Base-by-base conservation (phyloP, 768 basidiomycete genomes). In the Gymnopilus dilepis region DNA sequence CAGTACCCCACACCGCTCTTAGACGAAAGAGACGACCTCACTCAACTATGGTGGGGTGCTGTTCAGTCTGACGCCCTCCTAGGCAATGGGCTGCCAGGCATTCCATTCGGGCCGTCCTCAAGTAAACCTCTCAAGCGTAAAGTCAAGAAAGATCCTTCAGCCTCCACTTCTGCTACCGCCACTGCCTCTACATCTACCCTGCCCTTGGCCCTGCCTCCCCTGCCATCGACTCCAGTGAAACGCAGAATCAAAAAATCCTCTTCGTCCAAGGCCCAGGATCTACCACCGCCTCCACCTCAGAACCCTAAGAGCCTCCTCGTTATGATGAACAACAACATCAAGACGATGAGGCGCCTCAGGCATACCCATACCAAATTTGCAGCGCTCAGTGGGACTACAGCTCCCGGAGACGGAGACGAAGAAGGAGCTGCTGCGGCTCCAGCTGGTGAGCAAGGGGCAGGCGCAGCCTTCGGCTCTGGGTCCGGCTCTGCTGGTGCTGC, bases 261-360 rank as follows among this genome's bases (percentile, higher is more conserved):
- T n/a, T n/a, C n/a, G n/a, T 4, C 6, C 43, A 28, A 21, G n/a
- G 26, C 12, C 24, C 11, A 33, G 40, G 38, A 15, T 31, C 26
- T 2, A 31, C 33, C 52, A 21, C 31, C 30, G 19, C 31, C 33
- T 2, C 48, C 48, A 42, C 58, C 65, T 8, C 63, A 68, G n/a
- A 70, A 75, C 24, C 71, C 79, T 1, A 83, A 80, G 59, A 81
- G 88, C 1, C 74, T 94, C 19, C 77, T 92, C n/a, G 76, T 75
- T 15, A 67, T 87, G 56, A 92, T 94, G 87, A 92, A 90, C 70
- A 78, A 78, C 54, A 94, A 94, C 68, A 86, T 94, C 59, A 85
- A 81, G 65, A 90, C 90, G 2, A 82, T 94, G 76, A 85, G 87
- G 60, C 83, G 88, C 24, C 82, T 94, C 30, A 80, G 91, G 56